A percentile compares a stretch with the other conserved stretches of the same genome.
These are phyloP conservation scores for Candida sp. DNA, from an alignment of 1,139 yeast species.

Conservation along the genomic window DNA sequence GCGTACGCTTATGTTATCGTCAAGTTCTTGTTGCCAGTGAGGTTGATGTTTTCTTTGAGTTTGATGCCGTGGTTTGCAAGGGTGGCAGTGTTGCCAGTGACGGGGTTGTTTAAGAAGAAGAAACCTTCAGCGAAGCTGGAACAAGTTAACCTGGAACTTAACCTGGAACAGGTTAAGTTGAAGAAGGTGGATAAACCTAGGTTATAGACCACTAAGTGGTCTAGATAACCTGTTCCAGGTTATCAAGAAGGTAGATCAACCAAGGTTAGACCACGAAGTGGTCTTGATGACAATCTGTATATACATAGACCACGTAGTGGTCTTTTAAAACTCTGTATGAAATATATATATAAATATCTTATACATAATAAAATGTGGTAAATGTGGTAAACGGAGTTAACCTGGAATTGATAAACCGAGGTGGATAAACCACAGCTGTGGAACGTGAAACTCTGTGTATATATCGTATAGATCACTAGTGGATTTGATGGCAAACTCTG, in stretches of 20 bases:
- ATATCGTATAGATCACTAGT: no score
- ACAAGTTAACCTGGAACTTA: conserved; percentile 1
- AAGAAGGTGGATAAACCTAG: conserved; percentile 31
- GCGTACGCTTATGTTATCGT: conserved; percentile 84
- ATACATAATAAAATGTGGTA: no score
- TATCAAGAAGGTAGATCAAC: no score
- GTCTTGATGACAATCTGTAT: no score
- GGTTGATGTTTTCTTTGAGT: conserved; percentile 54
- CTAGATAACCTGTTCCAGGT: no score
- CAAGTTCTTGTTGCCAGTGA: conserved; percentile 58
- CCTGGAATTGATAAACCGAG: conserved; percentile 12
- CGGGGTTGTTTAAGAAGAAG: conserved; percentile 26
- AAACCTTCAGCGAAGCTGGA: conserved; percentile 1
- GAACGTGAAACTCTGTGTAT: no score
- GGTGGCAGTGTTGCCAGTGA: conserved; percentile 54
- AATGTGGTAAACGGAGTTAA: not conserved
- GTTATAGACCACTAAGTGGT: no score
- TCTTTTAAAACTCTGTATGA: no score
- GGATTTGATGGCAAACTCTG: no score
- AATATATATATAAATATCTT: no score
- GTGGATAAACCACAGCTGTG: conserved; percentile 33
- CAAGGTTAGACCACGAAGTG: no score
- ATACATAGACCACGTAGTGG: no score
- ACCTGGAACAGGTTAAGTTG: conserved; percentile 14
- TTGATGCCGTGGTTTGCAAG: conserved; percentile 70